phyloP scores from a whole-genome alignment of 176 grass and related monocot genomes.

The Phragmites australis region DNA sequence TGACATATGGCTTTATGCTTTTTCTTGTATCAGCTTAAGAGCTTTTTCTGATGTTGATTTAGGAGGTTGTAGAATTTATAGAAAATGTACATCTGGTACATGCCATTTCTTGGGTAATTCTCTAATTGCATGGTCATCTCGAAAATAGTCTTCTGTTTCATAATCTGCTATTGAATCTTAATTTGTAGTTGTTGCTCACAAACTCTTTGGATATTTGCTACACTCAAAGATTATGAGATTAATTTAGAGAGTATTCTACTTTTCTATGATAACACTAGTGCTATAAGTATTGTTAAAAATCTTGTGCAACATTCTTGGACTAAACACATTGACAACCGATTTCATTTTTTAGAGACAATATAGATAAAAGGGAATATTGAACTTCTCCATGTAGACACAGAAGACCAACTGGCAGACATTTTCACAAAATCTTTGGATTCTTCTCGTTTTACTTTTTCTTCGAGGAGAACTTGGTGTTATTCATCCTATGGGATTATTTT shows the following conservation, averaged over 20 bases:
- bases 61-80: too few relatives aligned
- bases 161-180: not conserved
- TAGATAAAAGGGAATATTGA: not conserved
- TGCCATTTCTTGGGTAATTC: too few relatives aligned
- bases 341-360: not conserved
- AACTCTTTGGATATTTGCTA: not conserved
- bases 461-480: too few relatives aligned
- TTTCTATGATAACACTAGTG: not conserved
- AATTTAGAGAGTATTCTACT: not conserved
- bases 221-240: not conserved
- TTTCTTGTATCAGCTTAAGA: too few relatives aligned
- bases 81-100: too few relatives aligned
- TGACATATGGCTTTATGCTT: too few relatives aligned
- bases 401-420: not conserved
- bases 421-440: not conserved
- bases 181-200: not conserved
- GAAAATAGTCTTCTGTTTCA: not conserved
- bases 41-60: too few relatives aligned
- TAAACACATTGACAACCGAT: not conserved
- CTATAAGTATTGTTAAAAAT: not conserved
- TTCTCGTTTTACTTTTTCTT: too few relatives aligned
- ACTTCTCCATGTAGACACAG: not conserved
- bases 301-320: not conserved
- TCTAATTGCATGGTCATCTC: too few relatives aligned
- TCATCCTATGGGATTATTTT: too few relatives aligned